Evolutionary conservation across 169 alveolate species (phyloP).

Genomic region (Plasmodium yoelii): DNA sequence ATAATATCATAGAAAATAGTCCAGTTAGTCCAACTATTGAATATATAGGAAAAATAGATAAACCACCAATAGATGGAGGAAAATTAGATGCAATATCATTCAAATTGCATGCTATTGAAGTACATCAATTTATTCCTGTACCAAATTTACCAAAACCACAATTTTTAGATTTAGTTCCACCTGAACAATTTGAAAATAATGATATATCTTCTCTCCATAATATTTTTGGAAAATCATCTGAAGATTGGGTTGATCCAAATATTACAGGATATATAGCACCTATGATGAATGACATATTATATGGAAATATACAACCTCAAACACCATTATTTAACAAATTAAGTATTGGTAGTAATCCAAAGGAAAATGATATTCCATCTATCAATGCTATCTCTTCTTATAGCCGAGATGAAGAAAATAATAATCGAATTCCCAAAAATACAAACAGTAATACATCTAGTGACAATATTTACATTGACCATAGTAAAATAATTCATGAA

Average conservation of each 20-base stretch:
- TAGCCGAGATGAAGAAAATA: too few relatives aligned
- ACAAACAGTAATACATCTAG: too few relatives aligned
- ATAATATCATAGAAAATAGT: conserved; percentile 54
- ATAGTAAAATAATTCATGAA: too few relatives aligned
- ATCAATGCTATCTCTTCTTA: too few relatives aligned
- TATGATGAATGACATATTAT: conserved; percentile 88
- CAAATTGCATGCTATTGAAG: conserved; percentile 90
- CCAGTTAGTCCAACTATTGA: conserved; percentile 82
- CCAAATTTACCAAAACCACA: conserved; percentile 85
- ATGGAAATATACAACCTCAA: conserved; percentile 79
- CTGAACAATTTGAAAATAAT: conserved; percentile 61
- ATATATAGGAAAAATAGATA: conserved; percentile 81
- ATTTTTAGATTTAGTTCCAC: conserved; percentile 85
- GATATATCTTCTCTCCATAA: conserved; percentile 82
- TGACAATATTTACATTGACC: too few relatives aligned
- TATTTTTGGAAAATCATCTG: conserved; percentile 84
- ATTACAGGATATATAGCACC: conserved; percentile 91
- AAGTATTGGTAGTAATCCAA: conserved; percentile 15
- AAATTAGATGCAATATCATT: conserved; percentile 85
- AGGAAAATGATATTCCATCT: background rate
- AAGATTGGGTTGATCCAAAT: conserved; percentile 89
- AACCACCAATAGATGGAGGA: conserved; percentile 85
- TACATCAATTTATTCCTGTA: conserved; percentile 90
- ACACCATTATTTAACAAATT: conserved; percentile 64
- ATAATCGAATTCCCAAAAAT: too few relatives aligned